These are phyloP conservation scores for Agroathelia rolfsii DNA, from an alignment of 1,284 basidiomycete genomes.

Conservation along the genomic window DNA sequence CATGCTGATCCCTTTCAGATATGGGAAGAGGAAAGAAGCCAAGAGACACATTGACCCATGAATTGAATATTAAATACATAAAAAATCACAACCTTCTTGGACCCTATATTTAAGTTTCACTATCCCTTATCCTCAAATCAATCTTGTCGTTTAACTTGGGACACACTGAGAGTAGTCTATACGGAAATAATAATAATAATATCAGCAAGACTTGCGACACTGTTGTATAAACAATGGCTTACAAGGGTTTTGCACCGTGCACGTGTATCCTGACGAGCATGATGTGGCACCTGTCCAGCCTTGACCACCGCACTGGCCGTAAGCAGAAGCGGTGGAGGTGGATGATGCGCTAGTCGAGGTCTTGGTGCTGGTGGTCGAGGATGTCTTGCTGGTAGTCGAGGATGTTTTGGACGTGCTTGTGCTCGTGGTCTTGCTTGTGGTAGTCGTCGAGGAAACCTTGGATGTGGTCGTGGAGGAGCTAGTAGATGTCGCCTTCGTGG, in stretches of 20 bases:
- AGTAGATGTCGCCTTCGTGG: conserved; percentile 1
- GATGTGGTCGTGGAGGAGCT: conserved; percentile 6
- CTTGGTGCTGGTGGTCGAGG: conserved; percentile 15
- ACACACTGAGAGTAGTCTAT: conserved; percentile 39
- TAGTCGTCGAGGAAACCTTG: conserved; percentile 3
- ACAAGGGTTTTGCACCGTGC: conserved; percentile 31
- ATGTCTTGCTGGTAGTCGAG: conserved; percentile 7
- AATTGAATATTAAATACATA: conserved; percentile 4
- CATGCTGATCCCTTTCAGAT: conserved; percentile 22
- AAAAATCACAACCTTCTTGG: not conserved
- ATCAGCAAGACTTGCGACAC: not conserved
- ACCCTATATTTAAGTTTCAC: conserved; percentile 3
- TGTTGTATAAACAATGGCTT: conserved; percentile 13
- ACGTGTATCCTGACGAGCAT: conserved; percentile 33
- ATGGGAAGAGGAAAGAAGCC: conserved; percentile 33
- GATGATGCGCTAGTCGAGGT: conserved; percentile 17
- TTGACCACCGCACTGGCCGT: conserved; percentile 38
- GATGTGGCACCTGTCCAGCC: conserved; percentile 36
- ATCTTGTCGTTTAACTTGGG: conserved; percentile 18
- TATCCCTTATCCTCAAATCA: conserved; percentile 1
- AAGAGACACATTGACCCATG: conserved; percentile 11
- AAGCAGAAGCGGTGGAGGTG: conserved; percentile 22
- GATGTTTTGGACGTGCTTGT: conserved; percentile 4
- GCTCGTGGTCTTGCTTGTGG: conserved; percentile 3
- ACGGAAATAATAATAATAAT: conserved; percentile 1